phyloP scores from a whole-genome alignment of 169 alveolate species.

The Miamiensis avidus region DNA sequence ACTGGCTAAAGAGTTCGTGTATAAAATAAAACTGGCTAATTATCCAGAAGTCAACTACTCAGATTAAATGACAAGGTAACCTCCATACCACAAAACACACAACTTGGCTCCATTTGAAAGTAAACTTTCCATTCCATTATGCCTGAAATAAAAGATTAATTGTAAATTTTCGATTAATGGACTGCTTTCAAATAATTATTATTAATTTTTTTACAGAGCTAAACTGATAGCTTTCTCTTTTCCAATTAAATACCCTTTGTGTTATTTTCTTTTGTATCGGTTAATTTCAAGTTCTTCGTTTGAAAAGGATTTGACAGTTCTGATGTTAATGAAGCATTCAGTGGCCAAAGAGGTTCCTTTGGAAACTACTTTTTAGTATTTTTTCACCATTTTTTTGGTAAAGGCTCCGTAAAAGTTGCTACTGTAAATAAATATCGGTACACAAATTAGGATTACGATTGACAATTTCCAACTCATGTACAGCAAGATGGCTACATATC shows the following conservation, averaged over 20 bases:
- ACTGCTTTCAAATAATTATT: neutral
- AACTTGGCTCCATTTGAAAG: constrained; percentile 28
- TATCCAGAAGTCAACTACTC: constrained; percentile 31
- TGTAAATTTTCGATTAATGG: constrained; percentile 19
- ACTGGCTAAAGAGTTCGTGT: constrained; percentile 33
- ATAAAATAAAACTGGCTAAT: constrained; percentile 32
- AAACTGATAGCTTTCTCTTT: constrained; percentile 4
- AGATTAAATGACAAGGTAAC: constrained; percentile 22
- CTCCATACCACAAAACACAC: constrained; percentile 42
- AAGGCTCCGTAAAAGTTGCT: constrained; percentile 21
- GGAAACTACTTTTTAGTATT: constrained; percentile 31
- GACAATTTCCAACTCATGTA: constrained; percentile 15
- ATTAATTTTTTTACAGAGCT: neutral
- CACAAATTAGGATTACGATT: constrained; percentile 15
- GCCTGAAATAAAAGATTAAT: neutral
- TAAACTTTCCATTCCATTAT: constrained; percentile 24
- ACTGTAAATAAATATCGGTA: constrained; percentile 27
- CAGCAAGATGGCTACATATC: constrained; percentile 17
- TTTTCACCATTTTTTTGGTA: constrained; percentile 24
- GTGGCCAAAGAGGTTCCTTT: constrained; percentile 26
- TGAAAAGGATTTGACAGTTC: constrained; percentile 43
- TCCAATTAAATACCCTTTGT: constrained; percentile 12
- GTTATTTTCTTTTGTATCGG: constrained; percentile 17
- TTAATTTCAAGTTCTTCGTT: constrained; percentile 37
- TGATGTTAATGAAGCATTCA: constrained; percentile 36